Base-by-base conservation (phyloP, 2,329 filamentous ascomycete genomes). In the Trichoderma polysporum region DNA sequence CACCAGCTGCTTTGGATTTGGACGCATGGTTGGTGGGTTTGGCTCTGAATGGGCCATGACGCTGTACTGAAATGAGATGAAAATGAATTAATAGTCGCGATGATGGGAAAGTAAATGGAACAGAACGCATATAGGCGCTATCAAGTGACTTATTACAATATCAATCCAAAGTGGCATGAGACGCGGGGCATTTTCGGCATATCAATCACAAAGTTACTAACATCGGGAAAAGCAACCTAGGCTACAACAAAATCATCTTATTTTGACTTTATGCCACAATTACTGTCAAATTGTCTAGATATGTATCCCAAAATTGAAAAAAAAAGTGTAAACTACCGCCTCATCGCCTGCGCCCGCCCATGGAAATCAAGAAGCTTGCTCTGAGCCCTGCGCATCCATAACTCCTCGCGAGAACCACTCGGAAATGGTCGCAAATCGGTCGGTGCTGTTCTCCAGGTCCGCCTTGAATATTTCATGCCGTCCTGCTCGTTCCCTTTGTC, bases 341-440 rank as follows among this genome's bases (percentile, higher is more conserved):
- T 45, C 53, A 33, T 58, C 31, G 53, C 39, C 53, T 58, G 62
- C 62, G 62, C 62, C 53, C 39, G 52, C 39, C 19, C 7, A 29
- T 50, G 4, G 3, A 41, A 57, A 50, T 66, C 53, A 70, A 27
- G 58, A 66, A 12, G 53, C 37, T 54, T 69, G 67, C 58, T 81
- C 78, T 52, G 76, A 68, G 68, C 73, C 76, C 68, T 77, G 66
- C 29, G 84, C 86, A 68, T 81, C 79, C 93, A 98, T 97, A 3
- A 98, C 93, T 1, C 95, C 94, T 66, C 94, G 83, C 0, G 94
- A 94, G 83, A 97, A 98, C 87, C 95, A 99, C 75, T 97, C 93
- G 68, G 93, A 92, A 66, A 98, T 87, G 1, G 93, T 94, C n/a
- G 88, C 91, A 77, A 98, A 97, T 61, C 91, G 86, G 78, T 97